These are phyloP conservation scores for Pichia occidentalis DNA, from an alignment of 805 yeast genomes.

Conservation along the genomic window DNA sequence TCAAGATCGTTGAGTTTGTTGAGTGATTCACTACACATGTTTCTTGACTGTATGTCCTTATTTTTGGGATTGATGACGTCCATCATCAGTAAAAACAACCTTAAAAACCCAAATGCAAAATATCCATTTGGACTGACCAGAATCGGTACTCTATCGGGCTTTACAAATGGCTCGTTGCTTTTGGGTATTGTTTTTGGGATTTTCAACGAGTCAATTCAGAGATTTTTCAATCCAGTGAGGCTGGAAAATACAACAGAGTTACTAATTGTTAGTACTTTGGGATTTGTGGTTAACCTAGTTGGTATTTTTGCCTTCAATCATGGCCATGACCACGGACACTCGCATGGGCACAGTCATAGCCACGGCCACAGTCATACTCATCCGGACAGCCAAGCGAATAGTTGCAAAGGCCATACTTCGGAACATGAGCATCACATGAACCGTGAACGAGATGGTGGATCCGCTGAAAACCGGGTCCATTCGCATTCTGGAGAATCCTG, in stretches of 20 bases:
- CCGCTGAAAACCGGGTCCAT: too few species aligned
- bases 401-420: too few species aligned
- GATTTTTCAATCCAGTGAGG: slow-evolving; percentile 71
- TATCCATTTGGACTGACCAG: slow-evolving; percentile 83
- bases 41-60: slow-evolving; percentile 86
- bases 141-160: slow-evolving; percentile 90
- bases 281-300: slow-evolving; percentile 79
- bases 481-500: too few species aligned
- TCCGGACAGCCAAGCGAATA: slow-evolving; percentile 7
- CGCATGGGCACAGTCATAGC: slow-evolving; percentile 23
- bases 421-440: too few species aligned
- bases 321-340: slow-evolving; percentile 33
- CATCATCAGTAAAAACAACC: slow-evolving; percentile 31
- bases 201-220: slow-evolving; percentile 75
- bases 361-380: slow-evolving; percentile 27
- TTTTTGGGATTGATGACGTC: slow-evolving; percentile 88
- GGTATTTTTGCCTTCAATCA: slow-evolving; percentile 90
- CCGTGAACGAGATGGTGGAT: too few species aligned
- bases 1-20: slow-evolving; percentile 87
- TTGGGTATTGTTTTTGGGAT: slow-evolving; percentile 88
- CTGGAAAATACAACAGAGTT: slow-evolving; percentile 78
- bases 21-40: slow-evolving; percentile 95
- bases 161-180: slow-evolving; percentile 84
- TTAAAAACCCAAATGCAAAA: slow-evolving; percentile 27
- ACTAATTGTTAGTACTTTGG: slow-evolving; percentile 75